Evolutionary conservation across 129 eudicot genomes (phyloP).

Genomic region (Flaveria robusta): DNA sequence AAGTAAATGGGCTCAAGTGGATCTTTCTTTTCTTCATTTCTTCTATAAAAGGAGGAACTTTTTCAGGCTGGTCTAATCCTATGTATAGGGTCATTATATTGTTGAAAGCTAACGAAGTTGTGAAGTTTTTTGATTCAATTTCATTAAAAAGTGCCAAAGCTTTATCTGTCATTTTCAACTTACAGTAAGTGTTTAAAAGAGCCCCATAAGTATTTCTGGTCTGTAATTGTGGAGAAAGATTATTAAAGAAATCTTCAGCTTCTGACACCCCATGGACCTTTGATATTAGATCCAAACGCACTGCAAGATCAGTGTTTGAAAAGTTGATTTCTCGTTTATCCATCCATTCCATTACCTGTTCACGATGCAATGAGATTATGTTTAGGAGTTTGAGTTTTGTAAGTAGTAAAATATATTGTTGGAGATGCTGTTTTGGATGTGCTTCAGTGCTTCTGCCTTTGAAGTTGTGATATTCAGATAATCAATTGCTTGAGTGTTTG

Average conservation of each 20-base stretch:
- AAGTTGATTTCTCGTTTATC: constrained; percentile 43
- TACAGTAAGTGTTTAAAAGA: constrained; percentile 72
- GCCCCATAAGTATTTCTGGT: constrained; percentile 57
- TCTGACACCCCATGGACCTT: constrained; percentile 62
- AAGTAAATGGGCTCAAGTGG: constrained; percentile 41
- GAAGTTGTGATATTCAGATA: background rate
- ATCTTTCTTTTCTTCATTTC: constrained; percentile 66
- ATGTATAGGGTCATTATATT: constrained; percentile 66
- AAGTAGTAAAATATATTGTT: background rate
- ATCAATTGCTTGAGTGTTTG: background rate
- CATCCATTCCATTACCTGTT: constrained; percentile 94
- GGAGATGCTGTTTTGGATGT: background rate
- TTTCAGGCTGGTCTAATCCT: constrained; percentile 61
- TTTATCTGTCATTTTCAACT: constrained; percentile 49
- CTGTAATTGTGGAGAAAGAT: constrained; percentile 50
- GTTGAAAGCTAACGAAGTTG: constrained; percentile 44
- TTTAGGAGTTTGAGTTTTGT: no score
- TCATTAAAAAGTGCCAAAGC: constrained; percentile 61
- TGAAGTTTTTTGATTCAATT: constrained; percentile 53
- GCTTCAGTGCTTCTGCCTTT: background rate
- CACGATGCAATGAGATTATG: constrained; percentile 6
- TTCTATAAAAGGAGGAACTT: constrained; percentile 52
- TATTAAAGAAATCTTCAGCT: constrained; percentile 67
- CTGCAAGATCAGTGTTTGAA: constrained; percentile 46
- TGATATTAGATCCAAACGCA: constrained; percentile 59